phyloP scores from a whole-genome alignment of 139 green algal species.

The Desmodesmus armatus region DNA sequence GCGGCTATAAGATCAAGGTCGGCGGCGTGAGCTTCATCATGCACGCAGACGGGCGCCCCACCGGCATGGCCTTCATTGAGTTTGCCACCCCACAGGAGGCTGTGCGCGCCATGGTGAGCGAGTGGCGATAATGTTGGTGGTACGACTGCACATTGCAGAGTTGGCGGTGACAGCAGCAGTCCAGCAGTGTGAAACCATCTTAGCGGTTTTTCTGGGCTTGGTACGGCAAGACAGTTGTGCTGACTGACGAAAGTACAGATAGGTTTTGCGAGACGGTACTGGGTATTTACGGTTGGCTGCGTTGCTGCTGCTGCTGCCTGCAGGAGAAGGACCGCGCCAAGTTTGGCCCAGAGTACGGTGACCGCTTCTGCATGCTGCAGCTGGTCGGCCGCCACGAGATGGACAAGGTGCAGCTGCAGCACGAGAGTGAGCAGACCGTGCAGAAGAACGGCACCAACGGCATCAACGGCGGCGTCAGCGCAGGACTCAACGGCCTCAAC shows the following conservation, averaged over 20 bases:
- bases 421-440: conserved; percentile 57
- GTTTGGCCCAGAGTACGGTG: conserved; percentile 79
- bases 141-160: too few species aligned
- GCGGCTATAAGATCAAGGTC: conserved; percentile 66
- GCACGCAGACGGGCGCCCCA: conserved; percentile 77
- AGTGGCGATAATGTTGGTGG: too few species aligned
- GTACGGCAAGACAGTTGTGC: background rate
- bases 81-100: conserved; percentile 84
- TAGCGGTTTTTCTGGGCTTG: too few species aligned
- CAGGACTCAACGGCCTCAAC: conserved; percentile 60
- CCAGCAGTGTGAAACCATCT: background rate
- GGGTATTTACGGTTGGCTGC: too few species aligned
- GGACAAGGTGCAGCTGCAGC: conserved; percentile 72
- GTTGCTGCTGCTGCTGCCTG: background rate
- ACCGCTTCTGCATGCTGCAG: conserved; percentile 85
- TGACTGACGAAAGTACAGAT: too few species aligned
- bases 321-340: conserved; percentile 78
- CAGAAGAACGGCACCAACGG: conserved; percentile 43
- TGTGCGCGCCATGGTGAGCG: conserved; percentile 67
- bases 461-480: conserved; percentile 29
- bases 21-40: conserved; percentile 86
- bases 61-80: conserved; percentile 91
- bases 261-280: too few species aligned
- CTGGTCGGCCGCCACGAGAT: conserved; percentile 75
- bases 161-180: background rate